Conservation (phyloP, 345 rosid species). For the Sonneratia caseolaris region DNA sequence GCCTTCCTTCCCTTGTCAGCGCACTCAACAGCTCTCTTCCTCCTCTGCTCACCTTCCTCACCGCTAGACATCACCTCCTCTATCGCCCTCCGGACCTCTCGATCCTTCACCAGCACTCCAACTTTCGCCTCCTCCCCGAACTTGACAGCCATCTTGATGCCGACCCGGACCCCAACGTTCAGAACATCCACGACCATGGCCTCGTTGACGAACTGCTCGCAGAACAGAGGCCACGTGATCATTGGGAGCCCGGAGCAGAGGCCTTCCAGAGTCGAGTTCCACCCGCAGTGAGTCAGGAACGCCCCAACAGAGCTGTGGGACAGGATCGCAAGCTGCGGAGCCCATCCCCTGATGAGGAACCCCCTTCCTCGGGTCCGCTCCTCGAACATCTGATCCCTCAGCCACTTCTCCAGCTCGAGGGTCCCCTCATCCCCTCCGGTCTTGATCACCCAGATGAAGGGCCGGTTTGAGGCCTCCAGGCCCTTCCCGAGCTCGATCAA, state of each 20-base stretch:
- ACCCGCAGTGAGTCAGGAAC: constrained; percentile 76
- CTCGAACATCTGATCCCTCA: constrained; percentile 32
- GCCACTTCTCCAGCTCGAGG: constrained; percentile 48
- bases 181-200: constrained; percentile 52
- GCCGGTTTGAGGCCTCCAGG: constrained; percentile 46
- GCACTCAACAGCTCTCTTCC: constrained; percentile 32
- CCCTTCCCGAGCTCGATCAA: constrained; percentile 57
- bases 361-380: constrained; percentile 55
- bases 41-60: constrained; percentile 36
- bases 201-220: constrained; percentile 77
- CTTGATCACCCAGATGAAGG: constrained; percentile 74
- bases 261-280: constrained; percentile 79
- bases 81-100: constrained; percentile 34
- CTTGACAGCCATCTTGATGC: constrained; percentile 47
- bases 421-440: constrained; percentile 25
- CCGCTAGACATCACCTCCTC: constrained; percentile 34
- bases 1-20: constrained; percentile 34
- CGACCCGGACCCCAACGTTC: constrained; percentile 65
- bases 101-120: constrained; percentile 50
- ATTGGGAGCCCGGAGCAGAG: constrained; percentile 50
- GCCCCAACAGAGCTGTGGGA: constrained; percentile 62
- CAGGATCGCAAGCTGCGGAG: constrained; percentile 66
- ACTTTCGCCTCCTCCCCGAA: constrained; percentile 72
- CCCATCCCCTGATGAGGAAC: constrained; percentile 64
- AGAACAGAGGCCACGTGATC: constrained; percentile 74